phyloP scores from a whole-genome alignment of 2,329 filamentous ascomycete species.

The Fusarium veterinarium region DNA sequence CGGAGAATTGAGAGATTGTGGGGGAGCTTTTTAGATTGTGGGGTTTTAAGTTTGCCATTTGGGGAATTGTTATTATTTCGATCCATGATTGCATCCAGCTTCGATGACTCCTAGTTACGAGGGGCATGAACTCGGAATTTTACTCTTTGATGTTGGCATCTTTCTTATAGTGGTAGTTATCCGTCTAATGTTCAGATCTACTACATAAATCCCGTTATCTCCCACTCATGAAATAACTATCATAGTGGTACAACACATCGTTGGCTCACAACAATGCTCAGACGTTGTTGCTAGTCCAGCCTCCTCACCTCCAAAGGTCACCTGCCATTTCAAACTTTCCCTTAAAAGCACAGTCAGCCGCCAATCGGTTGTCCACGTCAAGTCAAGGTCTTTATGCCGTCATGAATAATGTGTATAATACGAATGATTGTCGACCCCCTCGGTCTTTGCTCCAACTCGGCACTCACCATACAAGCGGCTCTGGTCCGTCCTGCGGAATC shows the following conservation, averaged over 20 bases:
- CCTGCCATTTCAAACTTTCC: conserved; percentile 35
- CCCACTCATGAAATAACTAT: background rate
- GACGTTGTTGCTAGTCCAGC: conserved; percentile 19
- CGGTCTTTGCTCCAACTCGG: background rate
- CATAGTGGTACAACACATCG: no score
- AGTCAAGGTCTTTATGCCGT: conserved; percentile 1
- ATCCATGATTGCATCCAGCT: background rate
- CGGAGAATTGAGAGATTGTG: conserved; percentile 24
- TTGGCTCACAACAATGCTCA: background rate
- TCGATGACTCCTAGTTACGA: background rate
- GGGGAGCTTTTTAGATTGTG: conserved; percentile 31
- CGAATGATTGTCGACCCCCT: background rate
- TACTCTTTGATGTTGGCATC: background rate
- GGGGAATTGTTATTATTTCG: conserved; percentile 6
- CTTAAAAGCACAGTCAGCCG: conserved; percentile 20
- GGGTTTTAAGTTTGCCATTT: conserved; percentile 20
- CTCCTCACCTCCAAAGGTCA: conserved; percentile 31
- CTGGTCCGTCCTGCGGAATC: conserved; percentile 31
- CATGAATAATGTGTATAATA: background rate
- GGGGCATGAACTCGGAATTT: background rate
- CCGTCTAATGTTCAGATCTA: background rate
- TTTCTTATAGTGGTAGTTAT: background rate
- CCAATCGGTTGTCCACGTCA: conserved; percentile 5
- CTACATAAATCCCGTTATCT: background rate
- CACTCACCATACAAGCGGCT: conserved; percentile 3